Evolutionary conservation across 306 rosid species (phyloP).

Genomic region (Clitoria ternatea): DNA sequence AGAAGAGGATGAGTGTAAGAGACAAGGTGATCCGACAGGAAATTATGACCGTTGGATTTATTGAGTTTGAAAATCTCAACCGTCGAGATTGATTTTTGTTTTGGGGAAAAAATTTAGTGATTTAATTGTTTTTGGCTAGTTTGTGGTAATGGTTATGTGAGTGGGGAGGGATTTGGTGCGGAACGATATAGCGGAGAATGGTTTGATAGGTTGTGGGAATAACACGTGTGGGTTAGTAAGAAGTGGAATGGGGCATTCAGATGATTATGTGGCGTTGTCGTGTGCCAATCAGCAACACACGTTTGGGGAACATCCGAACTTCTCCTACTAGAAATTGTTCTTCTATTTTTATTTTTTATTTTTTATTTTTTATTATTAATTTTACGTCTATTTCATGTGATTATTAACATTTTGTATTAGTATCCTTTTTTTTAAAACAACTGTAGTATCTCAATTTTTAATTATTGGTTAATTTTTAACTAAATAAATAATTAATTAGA

Average conservation of each 20-base stretch:
- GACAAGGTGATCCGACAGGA: slow-evolving; percentile 22
- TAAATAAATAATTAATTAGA: no score
- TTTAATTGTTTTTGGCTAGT: background rate
- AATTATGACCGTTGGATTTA: slow-evolving; percentile 48
- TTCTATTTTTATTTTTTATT: no score
- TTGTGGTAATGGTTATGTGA: background rate
- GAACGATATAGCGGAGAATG: no score
- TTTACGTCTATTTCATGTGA: no score
- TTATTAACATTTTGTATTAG: no score
- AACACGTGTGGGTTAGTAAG: background rate
- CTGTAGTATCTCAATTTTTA: no score
- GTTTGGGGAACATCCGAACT: background rate
- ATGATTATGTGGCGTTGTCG: background rate
- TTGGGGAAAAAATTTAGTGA: background rate
- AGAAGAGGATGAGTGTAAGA: background rate
- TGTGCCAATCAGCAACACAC: background rate
- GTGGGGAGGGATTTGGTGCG: background rate
- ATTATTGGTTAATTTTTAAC: no score
- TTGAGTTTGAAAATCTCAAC: slow-evolving; percentile 27
- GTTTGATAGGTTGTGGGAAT: background rate
- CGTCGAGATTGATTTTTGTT: slow-evolving; percentile 6
- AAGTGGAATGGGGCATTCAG: background rate
- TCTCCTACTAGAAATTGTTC: no score
- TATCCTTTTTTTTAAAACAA: no score
- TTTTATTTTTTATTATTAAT: no score